phyloP scores from a whole-genome alignment of 352 stramenopile species.

The Phytopythium cucurbitacearum region DNA sequence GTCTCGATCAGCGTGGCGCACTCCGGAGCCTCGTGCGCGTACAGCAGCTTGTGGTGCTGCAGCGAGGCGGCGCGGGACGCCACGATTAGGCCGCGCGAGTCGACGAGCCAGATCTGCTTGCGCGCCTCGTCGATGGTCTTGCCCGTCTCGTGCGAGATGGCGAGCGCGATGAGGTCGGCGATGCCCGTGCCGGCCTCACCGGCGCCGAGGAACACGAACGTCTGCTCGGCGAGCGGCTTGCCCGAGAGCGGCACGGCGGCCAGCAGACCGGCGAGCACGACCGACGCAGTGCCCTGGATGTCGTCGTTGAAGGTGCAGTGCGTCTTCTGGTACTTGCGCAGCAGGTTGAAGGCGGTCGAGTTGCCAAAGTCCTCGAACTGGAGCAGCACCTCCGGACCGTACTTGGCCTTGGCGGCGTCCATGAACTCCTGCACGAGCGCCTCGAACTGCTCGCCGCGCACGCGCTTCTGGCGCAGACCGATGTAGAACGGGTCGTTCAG shows the following conservation, averaged over 20 bases:
- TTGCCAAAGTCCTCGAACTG: conserved; percentile 89
- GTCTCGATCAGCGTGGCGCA: conserved; percentile 66
- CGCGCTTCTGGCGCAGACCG: conserved; percentile 87
- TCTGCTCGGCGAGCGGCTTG: conserved; percentile 88
- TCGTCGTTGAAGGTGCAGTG: conserved; percentile 96
- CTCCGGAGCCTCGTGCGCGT: conserved; percentile 74
- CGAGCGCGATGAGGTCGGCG: conserved; percentile 89
- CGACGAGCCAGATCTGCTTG: conserved; percentile 91
- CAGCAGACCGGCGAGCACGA: conserved; percentile 76
- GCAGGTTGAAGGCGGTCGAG: conserved; percentile 79
- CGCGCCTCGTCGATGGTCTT: conserved; percentile 86
- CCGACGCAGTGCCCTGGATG: conserved; percentile 90
- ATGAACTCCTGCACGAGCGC: conserved; percentile 97
- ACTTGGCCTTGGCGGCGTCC: conserved; percentile 88
- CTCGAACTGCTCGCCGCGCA: conserved; percentile 89
- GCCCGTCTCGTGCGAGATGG: conserved; percentile 86
- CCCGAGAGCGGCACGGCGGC: conserved; percentile 67
- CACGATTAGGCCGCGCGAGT: conserved; percentile 89
- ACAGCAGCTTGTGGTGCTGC: conserved; percentile 88
- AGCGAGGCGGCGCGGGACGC: conserved; percentile 69
- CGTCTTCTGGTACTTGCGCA: conserved; percentile 82
- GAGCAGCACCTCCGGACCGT: conserved; percentile 80
- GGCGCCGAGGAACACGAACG: conserved; percentile 94
- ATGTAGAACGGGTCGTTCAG: conserved; percentile 94
- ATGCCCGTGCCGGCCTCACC: conserved; percentile 94